These are phyloP conservation scores for Sugiyamaella japonica DNA, from an alignment of 1,139 yeast species.

Conservation along the genomic window DNA sequence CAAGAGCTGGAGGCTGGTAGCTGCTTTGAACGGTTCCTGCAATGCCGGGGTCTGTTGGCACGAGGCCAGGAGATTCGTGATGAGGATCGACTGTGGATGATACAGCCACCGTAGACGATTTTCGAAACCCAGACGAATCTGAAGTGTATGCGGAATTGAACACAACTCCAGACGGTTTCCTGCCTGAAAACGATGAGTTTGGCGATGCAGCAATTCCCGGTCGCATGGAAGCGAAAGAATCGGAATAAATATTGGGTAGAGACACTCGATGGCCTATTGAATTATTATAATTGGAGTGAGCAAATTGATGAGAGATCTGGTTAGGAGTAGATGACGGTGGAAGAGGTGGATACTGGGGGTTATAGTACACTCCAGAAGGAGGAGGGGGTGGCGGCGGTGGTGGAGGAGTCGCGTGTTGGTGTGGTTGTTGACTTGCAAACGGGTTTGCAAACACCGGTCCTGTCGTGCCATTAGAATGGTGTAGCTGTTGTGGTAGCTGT, in stretches of 20 bases:
- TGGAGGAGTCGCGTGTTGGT: slow-evolving; percentile 1
- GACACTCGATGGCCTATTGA: slow-evolving; percentile 34
- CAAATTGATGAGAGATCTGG: slow-evolving; percentile 13
- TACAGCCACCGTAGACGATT: slow-evolving; percentile 31
- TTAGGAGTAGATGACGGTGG: slow-evolving; percentile 9
- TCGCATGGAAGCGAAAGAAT: slow-evolving; percentile 16
- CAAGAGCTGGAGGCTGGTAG: slow-evolving; percentile 1
- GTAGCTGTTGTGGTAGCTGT: slow-evolving; percentile 9
- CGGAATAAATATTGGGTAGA: slow-evolving; percentile 34
- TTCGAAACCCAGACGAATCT: slow-evolving; percentile 37
- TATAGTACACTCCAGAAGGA: slow-evolving; percentile 16
- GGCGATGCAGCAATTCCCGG: slow-evolving; percentile 15
- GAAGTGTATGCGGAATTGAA: slow-evolving; percentile 37
- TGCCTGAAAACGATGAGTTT: slow-evolving; percentile 12
- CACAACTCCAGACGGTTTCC: slow-evolving; percentile 23
- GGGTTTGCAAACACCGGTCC: slow-evolving; percentile 13
- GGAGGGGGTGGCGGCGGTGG: slow-evolving; percentile 12
- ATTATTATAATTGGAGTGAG: slow-evolving; percentile 13
- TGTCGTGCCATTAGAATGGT: background rate
- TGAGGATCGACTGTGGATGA: slow-evolving; percentile 32
- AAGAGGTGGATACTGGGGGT: slow-evolving; percentile 9
- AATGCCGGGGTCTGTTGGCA: slow-evolving; percentile 8
- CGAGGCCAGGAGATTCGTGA: slow-evolving; percentile 21
- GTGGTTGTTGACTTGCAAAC: slow-evolving; percentile 7
- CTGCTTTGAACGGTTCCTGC: slow-evolving; percentile 7